phyloP scores from a whole-genome alignment of 2,329 filamentous ascomycete genomes.

The Furcasterigmium sp. region DNA sequence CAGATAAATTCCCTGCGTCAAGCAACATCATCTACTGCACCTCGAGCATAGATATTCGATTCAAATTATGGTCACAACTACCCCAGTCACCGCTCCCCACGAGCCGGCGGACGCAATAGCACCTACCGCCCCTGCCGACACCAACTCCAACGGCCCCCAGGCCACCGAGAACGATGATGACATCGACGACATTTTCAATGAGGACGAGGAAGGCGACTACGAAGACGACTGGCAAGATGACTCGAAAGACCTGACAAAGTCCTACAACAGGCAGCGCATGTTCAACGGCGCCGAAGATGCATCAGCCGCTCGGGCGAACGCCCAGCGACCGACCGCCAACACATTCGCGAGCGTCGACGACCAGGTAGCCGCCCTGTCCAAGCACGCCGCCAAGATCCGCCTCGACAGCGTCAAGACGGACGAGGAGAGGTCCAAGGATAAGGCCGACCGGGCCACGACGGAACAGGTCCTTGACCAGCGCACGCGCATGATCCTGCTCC shows the following conservation, averaged over 20 bases:
- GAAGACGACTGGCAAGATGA: conserved; percentile 49
- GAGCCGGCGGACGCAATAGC: no score
- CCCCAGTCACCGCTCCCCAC: no score
- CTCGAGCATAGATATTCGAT: no score
- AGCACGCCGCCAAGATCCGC: conserved; percentile 80
- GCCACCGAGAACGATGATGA: conserved; percentile 25
- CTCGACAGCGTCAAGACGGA: conserved; percentile 58
- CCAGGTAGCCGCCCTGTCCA: conserved; percentile 77
- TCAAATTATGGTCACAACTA: no score
- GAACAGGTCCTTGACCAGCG: conserved; percentile 93
- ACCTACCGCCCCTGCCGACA: no score
- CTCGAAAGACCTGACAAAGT: conserved; percentile 71
- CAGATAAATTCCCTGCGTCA: no score
- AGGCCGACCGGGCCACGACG: conserved; percentile 86
- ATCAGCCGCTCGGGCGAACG: conserved; percentile 62
- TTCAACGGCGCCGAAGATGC: conserved; percentile 43
- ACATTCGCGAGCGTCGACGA: conserved; percentile 78
- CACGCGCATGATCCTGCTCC: conserved; percentile 90
- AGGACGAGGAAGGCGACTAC: conserved; percentile 60
- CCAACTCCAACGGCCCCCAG: conserved; percentile 20
- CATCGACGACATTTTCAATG: conserved; percentile 40
- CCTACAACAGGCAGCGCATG: conserved; percentile 79
- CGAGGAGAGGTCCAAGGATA: conserved; percentile 66
- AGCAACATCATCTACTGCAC: no score
- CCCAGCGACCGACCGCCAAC: conserved; percentile 75